Evolutionary conservation across 2,329 filamentous ascomycete genomes (phyloP), one percentile per base, ranked within the genome.

Genomic region (Colletotrichum sp.): DNA sequence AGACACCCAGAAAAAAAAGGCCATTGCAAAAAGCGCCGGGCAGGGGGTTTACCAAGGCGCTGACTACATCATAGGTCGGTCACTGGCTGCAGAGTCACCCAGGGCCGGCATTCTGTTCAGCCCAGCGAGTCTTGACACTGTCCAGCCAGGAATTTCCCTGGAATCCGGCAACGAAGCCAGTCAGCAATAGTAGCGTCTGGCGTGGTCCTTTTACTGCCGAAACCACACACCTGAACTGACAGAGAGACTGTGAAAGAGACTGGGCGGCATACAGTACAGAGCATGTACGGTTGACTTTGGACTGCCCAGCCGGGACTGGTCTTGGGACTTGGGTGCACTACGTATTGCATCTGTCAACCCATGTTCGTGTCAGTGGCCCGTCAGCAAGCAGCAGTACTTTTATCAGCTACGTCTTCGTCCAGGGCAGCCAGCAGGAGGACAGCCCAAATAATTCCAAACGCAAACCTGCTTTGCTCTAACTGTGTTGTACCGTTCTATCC

Each of bases 31-130:
- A 61, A 64, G 60, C 38, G 62, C 12, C 73, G 36, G 38, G 62
- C 73, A 72, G 67, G 70, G 73, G 62, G 62, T 38, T 56, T 55
- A 62, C 38, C 62, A 72, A 72, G 62, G 30, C 69, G 38, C 52
- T 13, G 48, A 68, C 38, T 73, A 73, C 73, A 75, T 75, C 73
- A 75, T 75, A 62, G 64, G 58, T 52, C 32, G 73, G 58, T 75
- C 73, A 72, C 34, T n/a, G 28, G 70, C 24, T 34, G 24, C 32
- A 48, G 18, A n/a, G 32, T 26, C 32, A 28, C 62, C 21, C 13
- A 62, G 61, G 61, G 60, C 43, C 36, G 21, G 61, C 24, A 73
- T 21, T 30, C 26, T 58, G 21, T 8, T 24, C 8, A 55, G 24
- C 15, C 10, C 34, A 24, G 38, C 48, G 18, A 24, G 36, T 55